phyloP scores from a whole-genome alignment of 306 rosid species.

The Castanospermum australe region DNA sequence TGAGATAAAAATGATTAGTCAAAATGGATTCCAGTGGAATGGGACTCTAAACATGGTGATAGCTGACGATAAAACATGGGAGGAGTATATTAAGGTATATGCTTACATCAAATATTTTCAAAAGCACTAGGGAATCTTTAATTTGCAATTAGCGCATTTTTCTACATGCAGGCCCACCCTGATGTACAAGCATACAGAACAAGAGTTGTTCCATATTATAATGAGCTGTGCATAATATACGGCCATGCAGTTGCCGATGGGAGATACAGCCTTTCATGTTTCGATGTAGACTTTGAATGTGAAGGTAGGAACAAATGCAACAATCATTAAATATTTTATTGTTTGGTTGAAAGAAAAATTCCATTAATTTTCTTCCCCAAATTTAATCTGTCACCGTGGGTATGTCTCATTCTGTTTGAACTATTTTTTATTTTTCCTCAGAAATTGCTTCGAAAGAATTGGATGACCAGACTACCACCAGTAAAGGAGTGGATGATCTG shows the following conservation, averaged over 20 bases:
- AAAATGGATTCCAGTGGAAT: slow-evolving; percentile 54
- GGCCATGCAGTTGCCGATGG: slow-evolving; percentile 67
- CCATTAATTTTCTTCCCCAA: not conserved
- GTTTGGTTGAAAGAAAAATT: slow-evolving; percentile 3
- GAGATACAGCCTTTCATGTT: slow-evolving; percentile 66
- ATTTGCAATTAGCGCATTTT: slow-evolving; percentile 26
- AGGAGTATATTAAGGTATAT: slow-evolving; percentile 44
- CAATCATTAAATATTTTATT: not conserved
- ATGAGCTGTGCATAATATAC: slow-evolving; percentile 53
- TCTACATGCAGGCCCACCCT: slow-evolving; percentile 53
- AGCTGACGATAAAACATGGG: slow-evolving; percentile 38
- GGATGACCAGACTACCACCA: slow-evolving; percentile 23
- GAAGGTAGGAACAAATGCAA: slow-evolving; percentile 30
- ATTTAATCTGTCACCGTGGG: not conserved
- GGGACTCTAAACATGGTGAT: slow-evolving; percentile 32
- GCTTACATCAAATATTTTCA: not conserved
- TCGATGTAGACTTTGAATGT: slow-evolving; percentile 38
- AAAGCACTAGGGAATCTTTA: not conserved
- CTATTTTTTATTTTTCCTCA: not conserved
- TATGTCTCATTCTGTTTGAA: not conserved
- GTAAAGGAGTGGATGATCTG: slow-evolving; percentile 30
- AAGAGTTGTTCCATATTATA: slow-evolving; percentile 37
- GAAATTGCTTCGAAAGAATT: slow-evolving; percentile 33
- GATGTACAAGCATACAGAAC: slow-evolving; percentile 43
- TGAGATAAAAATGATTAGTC: slow-evolving; percentile 49